Percentiles rank a stretch among this genome's conserved stretches.
phyloP scores from a whole-genome alignment of 148 eudicot species.

The Camellia lanceoleosa region DNA sequence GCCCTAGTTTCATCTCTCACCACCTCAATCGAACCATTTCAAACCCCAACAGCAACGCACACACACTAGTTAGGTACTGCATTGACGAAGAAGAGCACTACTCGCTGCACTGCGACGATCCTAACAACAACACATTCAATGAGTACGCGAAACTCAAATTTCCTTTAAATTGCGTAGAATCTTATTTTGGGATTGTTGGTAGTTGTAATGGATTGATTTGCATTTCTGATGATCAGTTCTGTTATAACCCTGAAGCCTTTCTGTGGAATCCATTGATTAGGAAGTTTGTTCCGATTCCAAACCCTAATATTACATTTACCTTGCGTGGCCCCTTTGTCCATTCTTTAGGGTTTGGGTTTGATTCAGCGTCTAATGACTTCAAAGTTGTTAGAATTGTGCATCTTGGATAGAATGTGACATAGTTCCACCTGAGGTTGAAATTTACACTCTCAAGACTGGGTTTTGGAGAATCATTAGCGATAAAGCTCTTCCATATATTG shows the following conservation, averaged over 20 bases:
- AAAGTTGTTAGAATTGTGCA: slow-evolving; percentile 14
- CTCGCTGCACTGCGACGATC: slow-evolving; percentile 3
- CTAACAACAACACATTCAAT: not conserved
- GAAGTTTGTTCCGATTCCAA: not conserved
- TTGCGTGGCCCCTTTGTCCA: not conserved
- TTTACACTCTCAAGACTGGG: not conserved
- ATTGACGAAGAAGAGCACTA: not conserved
- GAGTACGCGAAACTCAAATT: not conserved
- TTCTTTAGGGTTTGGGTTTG: slow-evolving; percentile 21
- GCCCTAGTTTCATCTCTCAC: not conserved
- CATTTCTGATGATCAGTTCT: not conserved
- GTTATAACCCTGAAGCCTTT: not conserved
- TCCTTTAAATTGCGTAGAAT: not conserved
- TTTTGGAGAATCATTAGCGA: slow-evolving; percentile 1
- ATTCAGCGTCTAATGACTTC: slow-evolving; percentile 13
- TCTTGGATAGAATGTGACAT: not conserved
- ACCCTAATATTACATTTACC: not conserved
- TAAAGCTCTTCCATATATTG: not conserved
- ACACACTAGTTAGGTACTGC: not conserved
- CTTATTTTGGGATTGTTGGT: not conserved
- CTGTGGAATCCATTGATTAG: slow-evolving; percentile 21
- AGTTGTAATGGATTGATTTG: slow-evolving; percentile 17
- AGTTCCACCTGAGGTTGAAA: slow-evolving; percentile 4
- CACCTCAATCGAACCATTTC: slow-evolving; percentile 7
- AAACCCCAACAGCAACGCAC: not conserved